Base-by-base conservation (phyloP, 2,329 filamentous ascomycete species). In the Alternaria postmessia region DNA sequence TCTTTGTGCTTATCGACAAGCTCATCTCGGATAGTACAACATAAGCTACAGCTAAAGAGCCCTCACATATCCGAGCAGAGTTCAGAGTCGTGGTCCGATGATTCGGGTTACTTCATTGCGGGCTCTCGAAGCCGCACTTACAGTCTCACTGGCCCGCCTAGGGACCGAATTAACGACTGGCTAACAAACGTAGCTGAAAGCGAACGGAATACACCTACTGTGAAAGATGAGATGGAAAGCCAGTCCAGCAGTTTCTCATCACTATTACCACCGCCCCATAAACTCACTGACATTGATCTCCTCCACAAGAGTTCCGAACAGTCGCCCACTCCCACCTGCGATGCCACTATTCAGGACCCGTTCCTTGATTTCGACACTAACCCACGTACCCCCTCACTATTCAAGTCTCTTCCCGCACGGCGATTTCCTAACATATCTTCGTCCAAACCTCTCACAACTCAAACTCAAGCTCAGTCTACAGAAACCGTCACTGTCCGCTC, bases 61-160 rank as follows among this genome's bases (percentile, higher is more conserved):
- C 41, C 57, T 9, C 41, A 46, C 24, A 30, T 54, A 32, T 60
- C 57, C 4, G 56, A 62, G 51, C 48, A 42, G 9, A 63, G 54
- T 11, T 72, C 69, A 4, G 69, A 60, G 18, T 71, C 70, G 0
- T 76, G 73, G 73, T 74, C 70, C 2, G 70, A 68, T 26, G 70
- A 74, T 38, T 74, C 71, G 0, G 63, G 66, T 22, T 73, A 74
- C 28, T 55, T 75, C 8, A 52, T 62, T 30, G 51, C 52, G 3
- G 39, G 51, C 8, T 43, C 52, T 6, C 56, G 39, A 28, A 44
- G 28, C 30, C 49, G 47, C 5, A 42, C 56, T 16, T 53, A 32
- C 38, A 26, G 28, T 41, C 41, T 43, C 9, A 11, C 46, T 22
- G 36, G 20, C 12, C 59, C 63, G 8, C 36, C 59, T 2, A 24